Percentiles rank a stretch among this genome's conserved stretches.
phyloP scores from a whole-genome alignment of 202 grass and related monocot genomes.

The Zizania palustris region DNA sequence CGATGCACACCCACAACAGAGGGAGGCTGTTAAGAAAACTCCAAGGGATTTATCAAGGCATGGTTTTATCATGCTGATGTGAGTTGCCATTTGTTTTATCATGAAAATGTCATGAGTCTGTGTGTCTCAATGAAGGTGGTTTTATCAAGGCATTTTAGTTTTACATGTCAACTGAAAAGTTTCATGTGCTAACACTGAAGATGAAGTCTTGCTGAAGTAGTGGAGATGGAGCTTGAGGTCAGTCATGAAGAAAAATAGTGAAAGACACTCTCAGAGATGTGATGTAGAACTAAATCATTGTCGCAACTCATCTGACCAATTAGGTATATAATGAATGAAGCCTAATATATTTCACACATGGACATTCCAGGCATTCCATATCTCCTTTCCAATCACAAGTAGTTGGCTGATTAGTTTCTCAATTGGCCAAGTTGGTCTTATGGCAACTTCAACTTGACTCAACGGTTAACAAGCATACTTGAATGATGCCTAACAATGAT shows the following conservation, averaged over 20 bases:
- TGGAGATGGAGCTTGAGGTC: slow-evolving; percentile 72
- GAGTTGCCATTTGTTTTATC: slow-evolving; percentile 50
- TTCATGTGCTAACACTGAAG: slow-evolving; percentile 62
- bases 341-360: neutral
- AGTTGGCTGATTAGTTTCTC: neutral
- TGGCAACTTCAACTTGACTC: neutral
- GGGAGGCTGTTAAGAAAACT: slow-evolving; percentile 72
- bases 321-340: neutral
- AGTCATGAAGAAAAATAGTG: slow-evolving; percentile 78
- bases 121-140: neutral
- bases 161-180: slow-evolving; percentile 9
- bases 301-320: neutral
- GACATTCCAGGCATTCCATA: neutral
- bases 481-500: neutral
- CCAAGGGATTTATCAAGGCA: slow-evolving; percentile 74
- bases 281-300: slow-evolving; percentile 74
- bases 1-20: slow-evolving; percentile 95
- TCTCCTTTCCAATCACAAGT: neutral
- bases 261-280: slow-evolving; percentile 93
- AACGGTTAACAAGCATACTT: neutral
- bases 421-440: neutral
- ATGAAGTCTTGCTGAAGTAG: slow-evolving; percentile 67
- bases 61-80: slow-evolving; percentile 90
- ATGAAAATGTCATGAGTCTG: neutral
- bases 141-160: slow-evolving; percentile 7